phyloP scores from a whole-genome alignment of 164 flowering plant genomes.

The Tinospora cordifolia region DNA sequence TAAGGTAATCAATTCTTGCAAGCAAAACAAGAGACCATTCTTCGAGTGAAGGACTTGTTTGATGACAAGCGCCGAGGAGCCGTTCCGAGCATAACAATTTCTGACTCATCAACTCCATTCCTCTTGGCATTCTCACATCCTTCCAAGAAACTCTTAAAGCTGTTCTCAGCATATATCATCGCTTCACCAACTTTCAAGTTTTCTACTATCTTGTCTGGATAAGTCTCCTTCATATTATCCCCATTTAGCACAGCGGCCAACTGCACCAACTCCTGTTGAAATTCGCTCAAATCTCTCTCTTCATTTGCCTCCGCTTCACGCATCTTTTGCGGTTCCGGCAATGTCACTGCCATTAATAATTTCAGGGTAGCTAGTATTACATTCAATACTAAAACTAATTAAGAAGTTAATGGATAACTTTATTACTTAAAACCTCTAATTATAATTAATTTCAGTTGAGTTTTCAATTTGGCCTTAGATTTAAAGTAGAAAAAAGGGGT shows the following conservation, averaged over 20 bases:
- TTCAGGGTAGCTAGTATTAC: not conserved
- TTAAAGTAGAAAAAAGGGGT: not conserved
- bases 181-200: conserved; percentile 48
- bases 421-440: too few species aligned
- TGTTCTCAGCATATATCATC: conserved; percentile 31
- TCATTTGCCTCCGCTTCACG: conserved; percentile 38
- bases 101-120: conserved; percentile 32
- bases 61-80: not conserved
- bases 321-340: conserved; percentile 42
- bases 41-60: conserved; percentile 25
- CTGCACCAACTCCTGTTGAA: conserved; percentile 64
- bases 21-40: conserved; percentile 30
- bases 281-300: conserved; percentile 41
- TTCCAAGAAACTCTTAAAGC: conserved; percentile 40
- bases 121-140: conserved; percentile 31
- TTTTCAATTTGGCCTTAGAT: not conserved
- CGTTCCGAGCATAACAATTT: conserved; percentile 13
- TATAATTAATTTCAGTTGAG: not conserved
- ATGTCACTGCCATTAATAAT: conserved; percentile 34
- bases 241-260: conserved; percentile 54
- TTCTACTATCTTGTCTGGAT: conserved; percentile 51
- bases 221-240: conserved; percentile 38
- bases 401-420: not conserved
- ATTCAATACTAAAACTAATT: not conserved
- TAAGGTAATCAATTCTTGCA: conserved; percentile 18